Conservation (phyloP, 1,139 yeast genomes). For the Zygosaccharomyces sapae region DNA sequence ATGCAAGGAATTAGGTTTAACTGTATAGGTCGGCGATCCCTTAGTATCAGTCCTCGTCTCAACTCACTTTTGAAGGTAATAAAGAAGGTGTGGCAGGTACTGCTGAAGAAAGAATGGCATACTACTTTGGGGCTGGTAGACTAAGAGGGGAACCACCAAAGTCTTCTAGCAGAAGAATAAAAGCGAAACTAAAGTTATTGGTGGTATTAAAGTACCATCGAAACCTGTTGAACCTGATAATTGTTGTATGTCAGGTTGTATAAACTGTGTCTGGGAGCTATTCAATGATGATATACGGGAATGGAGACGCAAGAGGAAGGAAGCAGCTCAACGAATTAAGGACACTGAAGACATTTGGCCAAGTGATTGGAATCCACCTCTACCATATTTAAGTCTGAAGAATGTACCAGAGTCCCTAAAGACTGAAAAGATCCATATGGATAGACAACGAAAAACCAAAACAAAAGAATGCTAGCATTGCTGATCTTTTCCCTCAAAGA, state of each 20-base stretch:
- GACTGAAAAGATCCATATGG: constrained; percentile 25
- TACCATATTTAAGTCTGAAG: constrained; percentile 38
- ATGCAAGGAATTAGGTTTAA: not conserved
- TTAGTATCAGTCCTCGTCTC: constrained; percentile 6
- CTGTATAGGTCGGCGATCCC: constrained; percentile 1
- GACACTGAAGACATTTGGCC: constrained; percentile 70
- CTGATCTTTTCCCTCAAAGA: constrained; percentile 35
- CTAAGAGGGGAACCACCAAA: constrained; percentile 51
- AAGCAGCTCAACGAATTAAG: constrained; percentile 58
- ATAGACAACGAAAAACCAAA: constrained; percentile 21
- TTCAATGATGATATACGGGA: constrained; percentile 82
- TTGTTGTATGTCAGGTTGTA: constrained; percentile 97
- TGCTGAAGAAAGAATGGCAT: constrained; percentile 47
- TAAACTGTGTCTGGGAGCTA: constrained; percentile 94
- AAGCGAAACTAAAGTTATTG: constrained; percentile 49
- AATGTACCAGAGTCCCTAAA: constrained; percentile 41
- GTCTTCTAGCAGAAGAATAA: constrained; percentile 48
- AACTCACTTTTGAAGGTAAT: constrained; percentile 46
- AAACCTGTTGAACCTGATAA: constrained; percentile 87
- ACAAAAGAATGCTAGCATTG: constrained; percentile 22
- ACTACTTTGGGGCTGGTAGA: constrained; percentile 53
- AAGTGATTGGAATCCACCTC: constrained; percentile 69
- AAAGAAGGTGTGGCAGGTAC: constrained; percentile 39
- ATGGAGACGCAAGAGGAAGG: constrained; percentile 59
- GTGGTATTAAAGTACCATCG: constrained; percentile 73